Evolutionary conservation across 371 early-diverging fungal species (phyloP).

Genomic region (Basidiobolus meristosporus): DNA sequence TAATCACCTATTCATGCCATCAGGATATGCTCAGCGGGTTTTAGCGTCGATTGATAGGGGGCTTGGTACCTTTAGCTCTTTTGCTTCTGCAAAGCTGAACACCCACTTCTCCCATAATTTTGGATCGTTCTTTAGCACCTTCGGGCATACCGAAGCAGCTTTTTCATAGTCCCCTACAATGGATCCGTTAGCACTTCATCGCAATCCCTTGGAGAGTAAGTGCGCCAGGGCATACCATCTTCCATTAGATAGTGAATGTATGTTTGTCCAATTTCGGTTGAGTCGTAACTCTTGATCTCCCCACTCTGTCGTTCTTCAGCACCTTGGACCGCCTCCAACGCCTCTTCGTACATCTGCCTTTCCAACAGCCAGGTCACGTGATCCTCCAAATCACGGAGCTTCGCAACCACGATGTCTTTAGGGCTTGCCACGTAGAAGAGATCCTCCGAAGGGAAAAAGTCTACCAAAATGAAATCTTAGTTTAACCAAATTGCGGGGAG

Average conservation of each 20-base stretch:
- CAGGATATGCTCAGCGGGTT: background rate
- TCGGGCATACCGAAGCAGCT: constrained; percentile 49
- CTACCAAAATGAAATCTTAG: constrained; percentile 1
- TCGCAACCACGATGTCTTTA: constrained; percentile 79
- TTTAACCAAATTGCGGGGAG: background rate
- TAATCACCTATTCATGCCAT: constrained; percentile 23
- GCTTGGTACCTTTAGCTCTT: constrained; percentile 31
- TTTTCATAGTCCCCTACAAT: constrained; percentile 31
- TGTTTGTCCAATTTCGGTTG: constrained; percentile 63
- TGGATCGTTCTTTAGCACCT: constrained; percentile 44
- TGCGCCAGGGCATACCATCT: too few species aligned
- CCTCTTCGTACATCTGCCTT: constrained; percentile 57
- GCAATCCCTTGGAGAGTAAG: too few species aligned
- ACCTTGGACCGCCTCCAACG: constrained; percentile 31
- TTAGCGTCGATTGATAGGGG: background rate
- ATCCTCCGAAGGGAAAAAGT: constrained; percentile 27
- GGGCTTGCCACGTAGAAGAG: constrained; percentile 78
- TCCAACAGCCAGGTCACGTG: constrained; percentile 84
- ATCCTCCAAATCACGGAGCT: constrained; percentile 69
- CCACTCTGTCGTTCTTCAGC: constrained; percentile 21
- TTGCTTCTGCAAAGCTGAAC: constrained; percentile 53
- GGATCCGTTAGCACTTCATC: too few species aligned
- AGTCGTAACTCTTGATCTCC: too few species aligned
- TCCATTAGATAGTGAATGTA: constrained; percentile 56
- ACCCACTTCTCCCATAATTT: constrained; percentile 84